Evolutionary conservation across 23 red algal genomes (phyloP).

Genomic region (Gracilaria gracilis): DNA sequence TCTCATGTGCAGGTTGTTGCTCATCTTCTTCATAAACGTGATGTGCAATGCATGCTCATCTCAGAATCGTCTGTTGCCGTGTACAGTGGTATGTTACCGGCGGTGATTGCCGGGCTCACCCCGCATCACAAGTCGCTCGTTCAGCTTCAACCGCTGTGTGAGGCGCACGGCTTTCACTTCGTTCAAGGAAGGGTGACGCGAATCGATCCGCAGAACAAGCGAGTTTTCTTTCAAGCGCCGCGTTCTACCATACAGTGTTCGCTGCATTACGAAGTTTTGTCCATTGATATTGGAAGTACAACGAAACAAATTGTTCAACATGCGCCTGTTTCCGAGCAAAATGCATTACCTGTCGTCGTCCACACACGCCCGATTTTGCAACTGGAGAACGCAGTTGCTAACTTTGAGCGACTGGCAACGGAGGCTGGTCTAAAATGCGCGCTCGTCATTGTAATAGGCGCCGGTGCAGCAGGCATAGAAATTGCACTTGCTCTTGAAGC

Average conservation of each 20-base stretch:
- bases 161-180: constrained; percentile 56
- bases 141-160: constrained; percentile 52
- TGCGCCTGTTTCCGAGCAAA: neutral
- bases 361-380: constrained; percentile 69
- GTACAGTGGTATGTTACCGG: constrained; percentile 88
- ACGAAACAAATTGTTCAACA: neutral
- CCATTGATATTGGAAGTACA: constrained; percentile 69
- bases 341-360: constrained; percentile 31
- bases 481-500: constrained; percentile 78
- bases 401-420: constrained; percentile 38
- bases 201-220: constrained; percentile 13
- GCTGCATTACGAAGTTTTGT: constrained; percentile 70
- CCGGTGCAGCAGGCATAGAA: constrained; percentile 82
- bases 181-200: constrained; percentile 49
- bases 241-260: neutral
- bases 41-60: constrained; percentile 60
- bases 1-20: constrained; percentile 78
- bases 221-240: constrained; percentile 13
- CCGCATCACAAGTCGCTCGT: constrained; percentile 43
- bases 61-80: constrained; percentile 54
- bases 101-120: constrained; percentile 70
- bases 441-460: constrained; percentile 72
- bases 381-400: constrained; percentile 25
- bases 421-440: neutral
- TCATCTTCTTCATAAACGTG: neutral